Evolutionary conservation across 768 basidiomycete genomes (phyloP), one percentile per base, ranked within the genome.

Genomic region (Nevesoporus exiguus): DNA sequence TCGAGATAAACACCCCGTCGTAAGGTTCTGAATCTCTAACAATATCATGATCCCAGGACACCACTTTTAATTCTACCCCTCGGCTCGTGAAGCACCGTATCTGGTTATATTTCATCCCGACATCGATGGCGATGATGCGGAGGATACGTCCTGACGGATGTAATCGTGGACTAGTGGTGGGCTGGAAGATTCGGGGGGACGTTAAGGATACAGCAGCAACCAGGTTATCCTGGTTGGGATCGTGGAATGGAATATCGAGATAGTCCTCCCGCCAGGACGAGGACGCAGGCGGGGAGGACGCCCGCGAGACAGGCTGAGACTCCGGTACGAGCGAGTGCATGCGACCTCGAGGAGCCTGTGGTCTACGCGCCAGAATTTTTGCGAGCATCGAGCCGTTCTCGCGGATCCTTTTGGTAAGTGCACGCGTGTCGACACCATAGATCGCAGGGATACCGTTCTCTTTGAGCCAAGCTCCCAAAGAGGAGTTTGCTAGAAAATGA

Each of bases 81-180:
- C 97, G 88, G 34, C 83, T 78, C 40, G 82, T 84, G 75, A 99
- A 98, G 77, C 97, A 99, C 31, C 97, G 83, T 62, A 98, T 94
- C 73, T 99, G 97, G 73, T 98, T 98, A 77, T 90, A 97, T 74
- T 99, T 99, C 92, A 98, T 98, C n/a, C 97, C 97, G 47, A 98
- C 96, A 69, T 99, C 97, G 54, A 98, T 74, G 6, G 93, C 93
- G 15, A 99, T 66, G 27, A 99, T 82, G 56, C 97, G 88, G 29
- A 98, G 68, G 0, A 83, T 74, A 47, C 94, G 83, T 29, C 90
- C 91, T 1, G 83, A 85, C 3, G 91, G 88, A 66, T 97, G 91
- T 31, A 82, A 68, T 49, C 75, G 81, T 22, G 83, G 76, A n/a
- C 66, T 66, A 34, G 70, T 69, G 9, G 77, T 77, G 19, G 90